Base-by-base conservation (phyloP, 2,329 filamentous ascomycete species). In the Penicillium sp. region DNA sequence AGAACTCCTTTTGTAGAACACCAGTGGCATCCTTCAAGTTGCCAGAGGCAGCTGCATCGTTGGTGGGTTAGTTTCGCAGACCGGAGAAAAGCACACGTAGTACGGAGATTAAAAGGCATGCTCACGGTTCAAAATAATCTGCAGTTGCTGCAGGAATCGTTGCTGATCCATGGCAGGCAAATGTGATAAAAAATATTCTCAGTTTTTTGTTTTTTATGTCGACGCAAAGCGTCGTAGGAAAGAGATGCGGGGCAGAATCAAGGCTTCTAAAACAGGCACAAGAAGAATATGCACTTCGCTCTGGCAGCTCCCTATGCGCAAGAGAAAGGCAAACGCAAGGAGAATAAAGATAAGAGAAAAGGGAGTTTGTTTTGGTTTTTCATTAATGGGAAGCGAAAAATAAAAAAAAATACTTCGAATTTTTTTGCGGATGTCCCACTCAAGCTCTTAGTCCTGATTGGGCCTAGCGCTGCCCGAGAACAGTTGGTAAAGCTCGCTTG, bases 1-100 rank as follows among this genome's bases (percentile, higher is more conserved):
- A 97, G 81, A 90, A 97, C 76, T 89, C 90, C 76, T 95, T 94
- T 76, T 96, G 92, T 59, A 97, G 85, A 67, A 91, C 86, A 58
- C 89, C 85, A 18, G 93, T 99, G 61, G 92, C 91, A 64, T 89
- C 85, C 83, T 97, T 95, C 74, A 96, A 87, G 76, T 87, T 86
- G 65, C 90, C 86, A 64, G 91, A 96, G 77, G 96, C 88, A 71
- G 94, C 91, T 96, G 69, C 38, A 66, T 53, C 26, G 21, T 48
- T 42, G 33, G 40, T 55, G 12, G 49, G 49, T 61, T 28, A 54
- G 51, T 30, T 51, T 45, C 14, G 40, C 42, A 9, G 35, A 53
- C 48, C 33, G 18, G n/a, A n/a, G n/a, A n/a, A n/a, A n/a, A n/a
- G n/a, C n/a, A n/a, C n/a, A n/a, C n/a, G 38, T 58, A 63, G 50